Conservation (phyloP, 352 stramenopile species). For the Globisporangium camurandrum region DNA sequence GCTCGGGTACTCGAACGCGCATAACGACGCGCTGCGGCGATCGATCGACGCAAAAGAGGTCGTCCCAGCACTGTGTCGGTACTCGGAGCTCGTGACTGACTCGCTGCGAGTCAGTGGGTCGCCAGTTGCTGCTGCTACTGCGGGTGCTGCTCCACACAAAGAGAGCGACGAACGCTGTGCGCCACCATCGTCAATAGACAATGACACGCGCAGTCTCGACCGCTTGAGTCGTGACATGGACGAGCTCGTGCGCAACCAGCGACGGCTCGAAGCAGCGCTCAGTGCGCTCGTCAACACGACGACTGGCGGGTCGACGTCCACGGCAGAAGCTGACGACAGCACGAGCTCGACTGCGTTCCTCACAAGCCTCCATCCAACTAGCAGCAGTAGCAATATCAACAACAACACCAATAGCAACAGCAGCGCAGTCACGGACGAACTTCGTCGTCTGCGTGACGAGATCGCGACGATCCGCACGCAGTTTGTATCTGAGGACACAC, state of each 20-base stretch:
- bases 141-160: background rate
- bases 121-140: conserved; percentile 1
- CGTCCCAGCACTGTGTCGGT: conserved; percentile 29
- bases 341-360: background rate
- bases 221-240: conserved; percentile 32
- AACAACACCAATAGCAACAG: background rate
- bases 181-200: background rate
- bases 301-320: too few relatives aligned
- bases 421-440: conserved; percentile 20
- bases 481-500: conserved; percentile 39
- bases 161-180: too few relatives aligned
- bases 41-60: conserved; percentile 25
- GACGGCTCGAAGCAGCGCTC: conserved; percentile 23
- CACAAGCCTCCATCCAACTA: too few relatives aligned
- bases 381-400: too few relatives aligned
- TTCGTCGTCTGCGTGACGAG: conserved; percentile 27
- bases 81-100: conserved; percentile 54
- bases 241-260: conserved; percentile 36
- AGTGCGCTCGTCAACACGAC: conserved; percentile 14
- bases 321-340: background rate
- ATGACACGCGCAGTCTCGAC: conserved; percentile 33
- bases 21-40: conserved; percentile 24
- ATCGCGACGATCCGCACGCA: conserved; percentile 32
- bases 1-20: conserved; percentile 24
- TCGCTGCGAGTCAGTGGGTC: conserved; percentile 26